phyloP scores from a whole-genome alignment of 2,329 filamentous ascomycete genomes.

The Aspergillus ibericus region DNA sequence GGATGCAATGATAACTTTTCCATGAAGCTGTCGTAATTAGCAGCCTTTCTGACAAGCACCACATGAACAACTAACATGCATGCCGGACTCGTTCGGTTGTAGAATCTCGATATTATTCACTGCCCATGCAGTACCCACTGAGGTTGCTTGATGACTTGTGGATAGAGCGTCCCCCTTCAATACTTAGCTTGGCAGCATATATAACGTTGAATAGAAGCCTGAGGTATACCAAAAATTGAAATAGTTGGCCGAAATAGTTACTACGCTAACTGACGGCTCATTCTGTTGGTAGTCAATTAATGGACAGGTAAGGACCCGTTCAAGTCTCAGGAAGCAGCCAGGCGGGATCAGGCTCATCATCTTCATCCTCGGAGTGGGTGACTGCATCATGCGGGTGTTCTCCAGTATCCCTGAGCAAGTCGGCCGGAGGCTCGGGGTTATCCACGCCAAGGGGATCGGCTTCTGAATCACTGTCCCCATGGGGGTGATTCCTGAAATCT shows the following conservation, averaged over 20 bases:
- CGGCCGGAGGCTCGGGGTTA: slow-evolving; percentile 38
- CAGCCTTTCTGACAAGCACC: no score
- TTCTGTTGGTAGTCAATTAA: neutral
- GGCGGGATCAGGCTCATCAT: slow-evolving; percentile 47
- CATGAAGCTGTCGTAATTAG: no score
- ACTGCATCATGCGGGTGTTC: slow-evolving; percentile 20
- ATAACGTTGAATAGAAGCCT: neutral
- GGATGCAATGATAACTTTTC: no score
- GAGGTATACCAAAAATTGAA: neutral
- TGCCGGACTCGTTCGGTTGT: no score
- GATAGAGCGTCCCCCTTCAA: no score
- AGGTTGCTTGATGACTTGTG: no score
- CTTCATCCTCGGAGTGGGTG: slow-evolving; percentile 39
- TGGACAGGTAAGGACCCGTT: neutral
- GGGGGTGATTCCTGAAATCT: neutral
- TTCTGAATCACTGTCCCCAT: slow-evolving; percentile 10
- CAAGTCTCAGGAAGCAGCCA: slow-evolving; percentile 39
- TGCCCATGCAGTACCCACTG: no score
- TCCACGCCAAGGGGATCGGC: slow-evolving; percentile 27
- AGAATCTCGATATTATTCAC: no score
- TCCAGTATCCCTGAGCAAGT: slow-evolving; percentile 34
- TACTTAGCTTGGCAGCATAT: neutral
- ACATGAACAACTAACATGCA: no score
- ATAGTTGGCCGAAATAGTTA: neutral
- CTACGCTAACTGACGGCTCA: neutral